A percentile compares a stretch with the other conserved stretches of the same genome.
Conservation (phyloP, 805 yeast genomes). For the Brettanomyces nanus region DNA sequence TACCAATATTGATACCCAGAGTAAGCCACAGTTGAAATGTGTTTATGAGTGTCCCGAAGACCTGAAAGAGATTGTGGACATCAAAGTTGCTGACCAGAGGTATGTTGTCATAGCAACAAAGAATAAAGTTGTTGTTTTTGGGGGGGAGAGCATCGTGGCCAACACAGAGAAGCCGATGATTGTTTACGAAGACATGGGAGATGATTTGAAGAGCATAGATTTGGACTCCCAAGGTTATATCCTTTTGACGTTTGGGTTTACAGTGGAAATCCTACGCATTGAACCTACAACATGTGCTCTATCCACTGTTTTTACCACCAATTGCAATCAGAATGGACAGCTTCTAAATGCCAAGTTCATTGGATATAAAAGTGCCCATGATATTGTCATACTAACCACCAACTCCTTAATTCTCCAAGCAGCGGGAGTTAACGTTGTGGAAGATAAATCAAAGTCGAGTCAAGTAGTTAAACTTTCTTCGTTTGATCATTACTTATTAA, state of each 20-base stretch:
- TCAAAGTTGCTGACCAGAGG: constrained; percentile 8
- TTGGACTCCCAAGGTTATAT: constrained; percentile 10
- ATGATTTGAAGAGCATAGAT: constrained; percentile 11
- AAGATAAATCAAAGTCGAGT: not conserved
- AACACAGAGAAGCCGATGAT: not conserved
- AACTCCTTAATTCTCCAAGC: constrained; percentile 15
- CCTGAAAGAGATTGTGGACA: constrained; percentile 9
- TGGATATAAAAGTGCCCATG: constrained; percentile 7
- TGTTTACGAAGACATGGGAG: constrained; percentile 8
- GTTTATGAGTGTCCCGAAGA: constrained; percentile 5
- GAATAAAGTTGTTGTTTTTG: constrained; percentile 10
- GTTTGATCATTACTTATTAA: constrained; percentile 15
- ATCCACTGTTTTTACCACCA: constrained; percentile 10
- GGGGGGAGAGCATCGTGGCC: constrained; percentile 3
- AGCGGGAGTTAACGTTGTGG: constrained; percentile 1
- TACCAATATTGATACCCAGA: constrained; percentile 8
- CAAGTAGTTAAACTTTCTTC: constrained; percentile 12
- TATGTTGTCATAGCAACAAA: constrained; percentile 11
- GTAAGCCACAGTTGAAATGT: not conserved
- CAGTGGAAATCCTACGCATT: constrained; percentile 13
- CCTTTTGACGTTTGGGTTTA: constrained; percentile 11
- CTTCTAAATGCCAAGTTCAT: constrained; percentile 16
- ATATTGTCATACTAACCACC: constrained; percentile 18
- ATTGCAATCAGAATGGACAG: constrained; percentile 10
- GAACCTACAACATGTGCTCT: constrained; percentile 8